phyloP scores from a whole-genome alignment of 345 rosid species.

The Ailanthus altissimus region DNA sequence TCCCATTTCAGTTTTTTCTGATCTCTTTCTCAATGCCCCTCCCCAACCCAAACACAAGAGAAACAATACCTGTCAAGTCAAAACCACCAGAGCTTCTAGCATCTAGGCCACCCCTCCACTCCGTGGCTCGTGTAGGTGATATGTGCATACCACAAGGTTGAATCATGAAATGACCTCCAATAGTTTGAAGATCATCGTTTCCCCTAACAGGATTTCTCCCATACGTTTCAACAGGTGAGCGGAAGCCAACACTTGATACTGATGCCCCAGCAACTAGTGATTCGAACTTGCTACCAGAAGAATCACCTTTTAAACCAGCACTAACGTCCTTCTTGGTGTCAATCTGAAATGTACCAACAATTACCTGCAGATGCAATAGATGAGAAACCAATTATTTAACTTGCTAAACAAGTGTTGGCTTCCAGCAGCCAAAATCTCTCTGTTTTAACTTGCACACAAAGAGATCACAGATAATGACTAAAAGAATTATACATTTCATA shows the following conservation, averaged over 20 bases:
- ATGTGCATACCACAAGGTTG: constrained; percentile 50
- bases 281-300: constrained; percentile 51
- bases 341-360: constrained; percentile 64
- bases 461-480: too few relatives aligned
- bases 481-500: neutral
- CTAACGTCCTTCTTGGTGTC: constrained; percentile 52
- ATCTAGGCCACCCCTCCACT: constrained; percentile 53
- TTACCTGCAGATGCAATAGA: constrained; percentile 47
- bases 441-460: neutral
- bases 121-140: constrained; percentile 40
- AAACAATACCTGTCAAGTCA: constrained; percentile 55
- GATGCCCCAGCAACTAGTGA: constrained; percentile 56
- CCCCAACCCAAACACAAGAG: neutral
- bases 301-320: constrained; percentile 47
- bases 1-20: constrained; percentile 13
- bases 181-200: constrained; percentile 45
- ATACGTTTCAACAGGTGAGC: constrained; percentile 45
- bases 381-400: neutral
- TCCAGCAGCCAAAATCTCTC: neutral
- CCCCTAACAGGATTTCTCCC: constrained; percentile 47
- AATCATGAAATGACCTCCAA: constrained; percentile 56
- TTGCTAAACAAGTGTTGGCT: neutral
- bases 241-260: constrained; percentile 42
- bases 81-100: constrained; percentile 38
- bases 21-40: neutral